Conservation (phyloP, 2,329 filamentous ascomycete species). For the Colletotrichum tanaceti region DNA sequence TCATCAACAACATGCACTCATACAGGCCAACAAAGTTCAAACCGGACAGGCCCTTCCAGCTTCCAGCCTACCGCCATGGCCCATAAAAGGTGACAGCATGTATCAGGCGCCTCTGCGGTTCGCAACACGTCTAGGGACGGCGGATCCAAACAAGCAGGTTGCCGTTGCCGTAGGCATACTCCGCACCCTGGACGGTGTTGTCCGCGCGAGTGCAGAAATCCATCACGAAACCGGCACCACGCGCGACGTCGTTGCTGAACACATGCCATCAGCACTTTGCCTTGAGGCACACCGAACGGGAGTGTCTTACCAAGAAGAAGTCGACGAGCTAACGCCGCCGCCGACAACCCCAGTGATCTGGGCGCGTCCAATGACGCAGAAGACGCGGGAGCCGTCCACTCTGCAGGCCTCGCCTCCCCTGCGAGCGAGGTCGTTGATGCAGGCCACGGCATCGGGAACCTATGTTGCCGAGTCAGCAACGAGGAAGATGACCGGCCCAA, state of each 20-base stretch:
- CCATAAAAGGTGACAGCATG: too few relatives aligned
- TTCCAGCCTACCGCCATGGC: too few relatives aligned
- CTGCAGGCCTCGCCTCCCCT: conserved; percentile 10
- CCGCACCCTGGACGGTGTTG: conserved; percentile 32
- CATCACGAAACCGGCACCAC: conserved; percentile 32
- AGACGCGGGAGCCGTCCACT: background rate
- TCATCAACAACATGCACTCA: too few relatives aligned
- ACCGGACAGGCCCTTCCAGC: too few relatives aligned
- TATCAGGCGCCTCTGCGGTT: too few relatives aligned
- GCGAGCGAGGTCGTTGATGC: conserved; percentile 35
- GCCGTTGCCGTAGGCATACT: conserved; percentile 25
- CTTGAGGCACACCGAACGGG: background rate
- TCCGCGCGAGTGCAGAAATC: conserved; percentile 35
- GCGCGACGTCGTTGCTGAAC: conserved; percentile 34
- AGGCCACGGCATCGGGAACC: conserved; percentile 33
- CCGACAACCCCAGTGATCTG: conserved; percentile 14
- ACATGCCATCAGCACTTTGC: background rate
- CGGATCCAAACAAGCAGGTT: conserved; percentile 26
- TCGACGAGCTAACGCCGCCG: background rate
- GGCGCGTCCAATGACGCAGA: conserved; percentile 23
- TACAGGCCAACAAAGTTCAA: too few relatives aligned
- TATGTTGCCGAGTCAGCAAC: background rate
- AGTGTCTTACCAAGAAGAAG: conserved; percentile 28
- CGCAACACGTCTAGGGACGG: background rate
- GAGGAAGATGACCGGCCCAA: too few relatives aligned